phyloP scores from a whole-genome alignment of 2,329 filamentous ascomycete species.

The Aspergillus sp. region DNA sequence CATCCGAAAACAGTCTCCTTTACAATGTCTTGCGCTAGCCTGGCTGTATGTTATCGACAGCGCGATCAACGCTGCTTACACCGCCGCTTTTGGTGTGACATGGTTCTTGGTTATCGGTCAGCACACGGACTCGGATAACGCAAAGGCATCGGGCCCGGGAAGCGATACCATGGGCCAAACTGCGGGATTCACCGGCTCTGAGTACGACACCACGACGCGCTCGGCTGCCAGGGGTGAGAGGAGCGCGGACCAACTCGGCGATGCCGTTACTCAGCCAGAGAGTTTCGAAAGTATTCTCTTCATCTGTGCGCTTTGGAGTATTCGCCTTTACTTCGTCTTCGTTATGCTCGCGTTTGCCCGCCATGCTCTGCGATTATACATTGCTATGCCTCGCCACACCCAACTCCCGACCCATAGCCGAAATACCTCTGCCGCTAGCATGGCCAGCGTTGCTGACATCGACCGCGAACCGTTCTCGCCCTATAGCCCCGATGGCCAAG shows the following conservation, averaged over 20 bases:
- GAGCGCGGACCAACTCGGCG: slow-evolving; percentile 53
- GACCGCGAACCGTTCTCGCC: slow-evolving; percentile 68
- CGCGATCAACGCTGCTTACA: slow-evolving; percentile 77
- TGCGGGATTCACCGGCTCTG: slow-evolving; percentile 64
- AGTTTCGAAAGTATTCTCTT: slow-evolving; percentile 75
- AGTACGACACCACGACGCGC: slow-evolving; percentile 60
- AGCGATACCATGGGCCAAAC: slow-evolving; percentile 60
- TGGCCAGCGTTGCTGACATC: slow-evolving; percentile 47
- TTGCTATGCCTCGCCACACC: slow-evolving; percentile 42
- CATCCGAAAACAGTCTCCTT: slow-evolving; percentile 73
- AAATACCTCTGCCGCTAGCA: slow-evolving; percentile 47
- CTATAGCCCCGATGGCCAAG: slow-evolving; percentile 71
- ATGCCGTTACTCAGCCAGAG: slow-evolving; percentile 65
- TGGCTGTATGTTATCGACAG: slow-evolving; percentile 86
- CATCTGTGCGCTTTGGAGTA: slow-evolving; percentile 69
- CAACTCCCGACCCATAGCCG: slow-evolving; percentile 43
- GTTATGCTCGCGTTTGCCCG: slow-evolving; percentile 82
- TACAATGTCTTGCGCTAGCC: slow-evolving; percentile 77
- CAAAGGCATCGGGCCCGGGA: slow-evolving; percentile 49
- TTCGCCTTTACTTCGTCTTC: slow-evolving; percentile 80
- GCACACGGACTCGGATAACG: slow-evolving; percentile 53
- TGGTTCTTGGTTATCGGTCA: slow-evolving; percentile 80
- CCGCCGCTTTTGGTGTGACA: slow-evolving; percentile 73
- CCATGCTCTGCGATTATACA: slow-evolving; percentile 67
- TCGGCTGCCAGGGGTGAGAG: slow-evolving; percentile 49